phyloP scores from a whole-genome alignment of 2,329 filamentous ascomycete species.

The Diaporthe batatas region DNA sequence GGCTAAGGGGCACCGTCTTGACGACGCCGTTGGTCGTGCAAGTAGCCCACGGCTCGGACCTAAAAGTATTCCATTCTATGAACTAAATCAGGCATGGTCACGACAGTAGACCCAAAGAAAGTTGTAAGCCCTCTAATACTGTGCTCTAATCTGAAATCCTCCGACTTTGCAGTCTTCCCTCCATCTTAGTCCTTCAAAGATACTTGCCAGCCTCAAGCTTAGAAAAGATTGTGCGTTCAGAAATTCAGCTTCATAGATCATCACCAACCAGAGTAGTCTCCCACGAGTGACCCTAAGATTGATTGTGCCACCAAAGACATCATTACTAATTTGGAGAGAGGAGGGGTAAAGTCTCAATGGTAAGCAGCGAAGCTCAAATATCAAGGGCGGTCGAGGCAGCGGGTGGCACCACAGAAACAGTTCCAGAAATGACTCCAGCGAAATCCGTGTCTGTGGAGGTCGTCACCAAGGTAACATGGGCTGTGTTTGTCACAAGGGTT shows the following conservation, averaged over 20 bases:
- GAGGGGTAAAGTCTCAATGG: background rate
- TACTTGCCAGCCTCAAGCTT: background rate
- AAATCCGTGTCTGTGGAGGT: constrained; percentile 21
- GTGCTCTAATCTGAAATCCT: too few species aligned
- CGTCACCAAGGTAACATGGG: constrained; percentile 16
- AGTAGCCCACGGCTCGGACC: too few species aligned
- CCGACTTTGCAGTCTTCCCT: background rate
- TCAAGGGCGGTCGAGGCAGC: background rate
- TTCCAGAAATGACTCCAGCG: background rate
- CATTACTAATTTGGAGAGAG: background rate
- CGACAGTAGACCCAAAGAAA: background rate
- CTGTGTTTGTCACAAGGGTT: constrained; percentile 18
- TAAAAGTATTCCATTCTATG: constrained; percentile 1
- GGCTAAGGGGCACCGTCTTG: too few species aligned
- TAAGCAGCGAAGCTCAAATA: background rate
- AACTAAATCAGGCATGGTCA: background rate
- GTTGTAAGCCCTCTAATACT: background rate
- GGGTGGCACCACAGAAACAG: constrained; percentile 10
- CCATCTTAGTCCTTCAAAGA: background rate
- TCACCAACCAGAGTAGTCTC: too few species aligned
- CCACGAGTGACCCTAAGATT: background rate
- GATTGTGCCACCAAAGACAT: background rate
- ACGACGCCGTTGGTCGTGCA: too few species aligned
- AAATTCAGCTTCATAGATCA: background rate
- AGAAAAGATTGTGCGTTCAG: background rate